Conservation (phyloP, 2,329 filamentous ascomycete species). For the Ceratocystis albifundus region DNA sequence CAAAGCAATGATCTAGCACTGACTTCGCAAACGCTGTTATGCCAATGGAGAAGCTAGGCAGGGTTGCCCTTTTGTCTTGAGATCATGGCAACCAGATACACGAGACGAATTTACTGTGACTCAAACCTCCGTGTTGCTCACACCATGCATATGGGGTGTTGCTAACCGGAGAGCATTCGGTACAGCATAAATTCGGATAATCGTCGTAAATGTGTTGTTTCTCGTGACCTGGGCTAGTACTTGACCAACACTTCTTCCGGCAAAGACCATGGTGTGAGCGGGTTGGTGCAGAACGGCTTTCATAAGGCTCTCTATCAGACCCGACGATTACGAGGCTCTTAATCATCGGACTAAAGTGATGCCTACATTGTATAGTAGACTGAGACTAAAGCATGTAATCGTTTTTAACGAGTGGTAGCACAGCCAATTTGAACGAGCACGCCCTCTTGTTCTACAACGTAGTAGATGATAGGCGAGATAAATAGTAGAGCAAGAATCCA, state of each 20-base stretch:
- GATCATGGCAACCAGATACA: background rate
- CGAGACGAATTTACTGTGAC: conserved; percentile 1
- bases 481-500: background rate
- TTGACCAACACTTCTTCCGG: background rate
- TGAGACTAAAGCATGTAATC: background rate
- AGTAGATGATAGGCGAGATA: no score
- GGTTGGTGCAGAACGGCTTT: background rate
- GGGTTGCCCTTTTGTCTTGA: background rate
- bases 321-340: conserved; percentile 45
- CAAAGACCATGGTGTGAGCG: background rate
- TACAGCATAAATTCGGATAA: background rate
- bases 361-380: conserved; percentile 41
- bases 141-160: conserved; percentile 9
- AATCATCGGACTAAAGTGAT: conserved; percentile 52
- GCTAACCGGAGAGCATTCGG: background rate
- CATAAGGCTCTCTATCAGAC: conserved; percentile 41
- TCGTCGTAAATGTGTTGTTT: background rate
- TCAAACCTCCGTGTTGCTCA: background rate
- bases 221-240: background rate
- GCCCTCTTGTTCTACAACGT: background rate
- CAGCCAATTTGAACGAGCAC: background rate
- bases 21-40: background rate
- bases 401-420: background rate
- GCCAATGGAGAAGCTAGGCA: background rate
- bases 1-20: background rate